Evolutionary conservation across 2,329 filamentous ascomycete species (phyloP).

Genomic region (Eutypella sp.): DNA sequence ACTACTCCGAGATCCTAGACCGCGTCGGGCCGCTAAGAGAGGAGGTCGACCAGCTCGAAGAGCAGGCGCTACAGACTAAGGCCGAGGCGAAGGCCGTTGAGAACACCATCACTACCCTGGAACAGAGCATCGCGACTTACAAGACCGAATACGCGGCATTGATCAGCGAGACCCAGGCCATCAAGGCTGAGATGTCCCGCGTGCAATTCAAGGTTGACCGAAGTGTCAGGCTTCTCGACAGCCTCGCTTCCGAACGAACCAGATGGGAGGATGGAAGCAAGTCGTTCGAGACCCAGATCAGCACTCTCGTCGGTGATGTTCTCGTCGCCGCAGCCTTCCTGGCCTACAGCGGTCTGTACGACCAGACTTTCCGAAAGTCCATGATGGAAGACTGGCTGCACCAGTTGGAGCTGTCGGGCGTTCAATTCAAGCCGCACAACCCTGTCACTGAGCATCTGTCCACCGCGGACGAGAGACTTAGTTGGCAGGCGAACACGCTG

Average conservation of each 20-base stretch:
- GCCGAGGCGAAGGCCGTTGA: conserved; percentile 89
- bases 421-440: conserved; percentile 89
- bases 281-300: conserved; percentile 96
- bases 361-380: conserved; percentile 94
- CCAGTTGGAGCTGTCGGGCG: conserved; percentile 87
- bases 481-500: conserved; percentile 90
- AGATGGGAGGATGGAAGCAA: conserved; percentile 97
- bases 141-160: conserved; percentile 93
- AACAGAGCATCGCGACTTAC: conserved; percentile 88
- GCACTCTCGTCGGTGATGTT: conserved; percentile 92
- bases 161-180: conserved; percentile 94
- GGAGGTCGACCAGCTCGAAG: conserved; percentile 82
- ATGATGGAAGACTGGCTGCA: conserved; percentile 98
- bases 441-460: conserved; percentile 95
- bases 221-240: conserved; percentile 89
- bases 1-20: conserved; percentile 95
- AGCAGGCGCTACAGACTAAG: conserved; percentile 85
- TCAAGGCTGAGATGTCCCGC: conserved; percentile 93
- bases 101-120: conserved; percentile 76
- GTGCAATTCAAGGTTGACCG: conserved; percentile 98
- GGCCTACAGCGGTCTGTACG: conserved; percentile 93
- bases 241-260: conserved; percentile 84
- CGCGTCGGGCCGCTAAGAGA: conserved; percentile 87
- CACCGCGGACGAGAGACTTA: conserved; percentile 87
- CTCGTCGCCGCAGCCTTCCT: conserved; percentile 95